Conservation (phyloP, 169 alveolate genomes). For the Plasmodium yoelii region DNA sequence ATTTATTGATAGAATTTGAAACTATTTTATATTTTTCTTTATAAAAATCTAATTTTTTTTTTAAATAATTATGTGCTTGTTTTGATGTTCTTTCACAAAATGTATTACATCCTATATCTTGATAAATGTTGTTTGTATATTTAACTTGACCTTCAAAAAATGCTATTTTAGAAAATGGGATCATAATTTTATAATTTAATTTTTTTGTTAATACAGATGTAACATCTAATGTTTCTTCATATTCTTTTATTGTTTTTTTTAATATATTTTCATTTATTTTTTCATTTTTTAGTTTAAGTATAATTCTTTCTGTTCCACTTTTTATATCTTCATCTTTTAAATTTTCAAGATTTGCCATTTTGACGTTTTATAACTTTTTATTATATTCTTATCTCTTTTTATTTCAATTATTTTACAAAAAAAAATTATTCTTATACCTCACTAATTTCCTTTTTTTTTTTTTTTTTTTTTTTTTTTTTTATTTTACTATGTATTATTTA, state of each 20-base stretch:
- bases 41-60: slow-evolving; percentile 29
- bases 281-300: slow-evolving; percentile 40
- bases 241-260: slow-evolving; percentile 40
- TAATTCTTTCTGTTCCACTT: slow-evolving; percentile 46
- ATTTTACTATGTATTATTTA: no score
- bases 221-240: slow-evolving; percentile 36
- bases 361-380: neutral
- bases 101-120: slow-evolving; percentile 56
- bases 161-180: slow-evolving; percentile 60
- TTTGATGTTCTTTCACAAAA: slow-evolving; percentile 65
- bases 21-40: slow-evolving; percentile 34
- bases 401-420: no score
- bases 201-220: slow-evolving; percentile 29
- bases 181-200: slow-evolving; percentile 29
- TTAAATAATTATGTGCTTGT: slow-evolving; percentile 18
- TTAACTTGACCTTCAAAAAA: slow-evolving; percentile 66
- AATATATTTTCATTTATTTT: slow-evolving; percentile 50
- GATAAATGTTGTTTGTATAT: slow-evolving; percentile 57
- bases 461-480: no score
- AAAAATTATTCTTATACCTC: no score
- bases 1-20: slow-evolving; percentile 14
- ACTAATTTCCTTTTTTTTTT: no score
- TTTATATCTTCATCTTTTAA: slow-evolving; percentile 36
- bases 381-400: neutral
- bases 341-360: slow-evolving; percentile 1